Base-by-base conservation (phyloP, 345 rosid species). In the Gossypium arboreum region DNA sequence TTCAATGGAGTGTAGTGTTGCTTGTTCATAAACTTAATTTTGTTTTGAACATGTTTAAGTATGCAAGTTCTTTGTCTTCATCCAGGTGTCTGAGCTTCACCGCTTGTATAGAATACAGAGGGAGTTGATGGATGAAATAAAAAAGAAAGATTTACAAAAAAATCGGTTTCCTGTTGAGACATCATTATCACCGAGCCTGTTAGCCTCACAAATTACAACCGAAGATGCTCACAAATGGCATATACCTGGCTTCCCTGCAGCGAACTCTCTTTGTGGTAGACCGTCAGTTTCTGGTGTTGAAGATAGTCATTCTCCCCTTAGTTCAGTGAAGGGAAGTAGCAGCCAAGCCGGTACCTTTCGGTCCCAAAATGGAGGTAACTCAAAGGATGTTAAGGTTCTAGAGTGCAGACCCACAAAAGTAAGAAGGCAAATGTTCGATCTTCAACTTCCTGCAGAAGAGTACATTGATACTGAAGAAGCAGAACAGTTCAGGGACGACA, bases 371-470 rank as follows among this genome's bases (percentile, higher is more conserved):
- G 92, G 88, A 15, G 75, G 68, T 77, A 71, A 83, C 74, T 83
- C 85, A 64, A 91, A 90, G 83, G 85, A 81, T 15, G 61, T 75
- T 51, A 91, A 90, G 69, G 83, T 88, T 68, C 48, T 86, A 24
- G 92, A 88, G 68, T 85, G 88, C 72, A 86, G 95, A 80, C 94
- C 98, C 47, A 63, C 86, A 48, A 92, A 91, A 79, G 85, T 88
- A 74, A 79, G 97, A 83, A 91, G 90, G 82, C 88, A 76, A 80
- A 85, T 86, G 88, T 79, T 91, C 57, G 98, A 94, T 83, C 94
- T 92, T 82, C 97, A 83, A 72, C 96, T 89, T 73, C 95, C 97
- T 2, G 95, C 95, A 0, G 92, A 91, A 50, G 89, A 81, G 77
- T 90, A 90, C 84, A 85, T 90, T 61, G 92, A 89, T 73, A 82